Percentiles rank a stretch among this genome's conserved stretches.
Conservation (phyloP, 2,329 filamentous ascomycete genomes). For the Pezicula neosporulosa region DNA sequence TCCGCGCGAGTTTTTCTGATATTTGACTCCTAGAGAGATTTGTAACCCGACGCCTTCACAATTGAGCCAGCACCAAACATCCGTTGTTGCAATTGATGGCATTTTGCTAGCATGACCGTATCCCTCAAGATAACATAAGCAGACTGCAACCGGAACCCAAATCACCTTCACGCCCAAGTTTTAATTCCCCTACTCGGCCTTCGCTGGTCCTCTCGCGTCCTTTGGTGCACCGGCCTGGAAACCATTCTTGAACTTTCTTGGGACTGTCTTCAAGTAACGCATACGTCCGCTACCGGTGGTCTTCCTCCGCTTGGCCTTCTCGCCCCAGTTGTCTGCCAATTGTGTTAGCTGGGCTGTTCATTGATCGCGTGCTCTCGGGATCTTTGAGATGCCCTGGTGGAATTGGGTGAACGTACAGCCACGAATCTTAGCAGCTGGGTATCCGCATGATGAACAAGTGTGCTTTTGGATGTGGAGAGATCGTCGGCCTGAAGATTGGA, state of each 20-base stretch:
- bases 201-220: slow-evolving; percentile 66
- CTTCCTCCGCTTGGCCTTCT: slow-evolving; percentile 99
- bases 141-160: slow-evolving; percentile 29
- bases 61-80: slow-evolving; percentile 13
- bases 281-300: slow-evolving; percentile 95
- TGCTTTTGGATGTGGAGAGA: slow-evolving; percentile 99
- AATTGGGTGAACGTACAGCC: slow-evolving; percentile 75
- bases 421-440: slow-evolving; percentile 93
- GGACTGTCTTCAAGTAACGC: slow-evolving; percentile 89
- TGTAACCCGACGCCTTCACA: slow-evolving; percentile 4
- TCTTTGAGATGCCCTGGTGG: slow-evolving; percentile 14
- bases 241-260: slow-evolving; percentile 94
- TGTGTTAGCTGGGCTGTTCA: slow-evolving; percentile 65
- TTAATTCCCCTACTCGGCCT: slow-evolving; percentile 31
- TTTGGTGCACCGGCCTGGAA: slow-evolving; percentile 91
- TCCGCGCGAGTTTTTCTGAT: slow-evolving; percentile 1
- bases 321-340: slow-evolving; percentile 95
- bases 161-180: slow-evolving; percentile 29
- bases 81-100: slow-evolving; percentile 26
- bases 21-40: slow-evolving; percentile 5
- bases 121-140: slow-evolving; percentile 24
- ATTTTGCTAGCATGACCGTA: slow-evolving; percentile 29
- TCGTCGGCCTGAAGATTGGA: slow-evolving; percentile 66
- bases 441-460: slow-evolving; percentile 92
- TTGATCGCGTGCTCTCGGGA: slow-evolving; percentile 63